These are phyloP conservation scores for Coemansia interrupta DNA, from an alignment of 192 early-diverging fungal genomes.

Conservation along the genomic window DNA sequence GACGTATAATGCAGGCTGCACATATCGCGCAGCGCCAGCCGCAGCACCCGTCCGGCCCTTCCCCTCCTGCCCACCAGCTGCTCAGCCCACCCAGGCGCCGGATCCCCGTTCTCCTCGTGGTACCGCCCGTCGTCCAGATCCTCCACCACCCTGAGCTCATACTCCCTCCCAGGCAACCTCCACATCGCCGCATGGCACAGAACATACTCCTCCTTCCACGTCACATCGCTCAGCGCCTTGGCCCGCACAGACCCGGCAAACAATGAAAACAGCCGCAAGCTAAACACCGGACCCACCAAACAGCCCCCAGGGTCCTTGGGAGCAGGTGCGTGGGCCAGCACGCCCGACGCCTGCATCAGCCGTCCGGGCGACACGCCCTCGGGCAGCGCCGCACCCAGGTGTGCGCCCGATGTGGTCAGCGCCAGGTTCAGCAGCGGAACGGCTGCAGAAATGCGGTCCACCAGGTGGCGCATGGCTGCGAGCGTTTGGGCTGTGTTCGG, in stretches of 20 bases:
- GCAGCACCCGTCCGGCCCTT: constrained; percentile 14
- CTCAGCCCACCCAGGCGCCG: constrained; percentile 18
- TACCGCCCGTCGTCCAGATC: constrained; percentile 74
- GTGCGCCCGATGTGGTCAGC: constrained; percentile 52
- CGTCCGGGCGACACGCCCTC: constrained; percentile 53
- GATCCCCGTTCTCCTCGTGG: constrained; percentile 52
- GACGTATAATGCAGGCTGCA: constrained; percentile 67
- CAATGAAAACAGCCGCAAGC: constrained; percentile 62
- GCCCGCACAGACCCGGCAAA: constrained; percentile 64
- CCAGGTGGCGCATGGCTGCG: constrained; percentile 14
- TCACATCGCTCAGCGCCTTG: constrained; percentile 59
- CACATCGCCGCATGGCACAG: constrained; percentile 50
- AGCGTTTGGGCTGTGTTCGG: background rate
- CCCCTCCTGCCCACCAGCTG: constrained; percentile 1
- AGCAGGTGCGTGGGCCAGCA: constrained; percentile 12
- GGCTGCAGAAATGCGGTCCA: constrained; percentile 49
- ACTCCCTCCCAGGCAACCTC: constrained; percentile 22
- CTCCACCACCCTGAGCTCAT: constrained; percentile 60
- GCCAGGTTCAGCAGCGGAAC: constrained; percentile 58
- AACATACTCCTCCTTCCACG: constrained; percentile 79
- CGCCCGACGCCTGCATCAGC: constrained; percentile 60
- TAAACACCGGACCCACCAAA: constrained; percentile 48
- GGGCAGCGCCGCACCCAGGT: constrained; percentile 48
- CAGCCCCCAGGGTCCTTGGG: background rate
- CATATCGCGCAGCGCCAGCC: constrained; percentile 51